Base-by-base conservation (phyloP, 106 monocot species). In the Posidonia australis region DNA sequence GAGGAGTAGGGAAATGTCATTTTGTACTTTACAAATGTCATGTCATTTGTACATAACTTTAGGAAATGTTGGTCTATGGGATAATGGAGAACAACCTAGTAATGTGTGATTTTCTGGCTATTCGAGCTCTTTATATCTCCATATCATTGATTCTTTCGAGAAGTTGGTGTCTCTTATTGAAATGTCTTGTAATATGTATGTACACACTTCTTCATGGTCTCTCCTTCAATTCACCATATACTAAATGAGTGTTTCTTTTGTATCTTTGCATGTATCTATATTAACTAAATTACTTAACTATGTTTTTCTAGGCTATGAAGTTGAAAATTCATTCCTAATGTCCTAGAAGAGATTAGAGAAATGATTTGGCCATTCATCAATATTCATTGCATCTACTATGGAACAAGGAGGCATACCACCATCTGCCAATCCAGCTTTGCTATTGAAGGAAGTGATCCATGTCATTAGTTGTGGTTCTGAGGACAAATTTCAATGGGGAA, bases 381-480 rank as follows among this genome's bases (percentile, higher is more conserved):
- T 82, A 48, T 92, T 92, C 60, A 77, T 87, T 67, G 82, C 84
- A 45, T 84, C 92, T 12, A 87, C 92, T 47, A 84, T 84, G 86
- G 83, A 81, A 44, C 81, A 86, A 54, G 91, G 91, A n/a, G 91
- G 91, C 18, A 69, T 91, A 44, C 86, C 91, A 20, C 83, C 86
- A 43, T 83, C 83, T 1, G 80, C 86, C 4, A 83, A 86, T 66
- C 83, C 91, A 43, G 81, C 81, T 10, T 81, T 80, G 41, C 77
- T 91, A 9, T 70, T 91, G 14, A 83, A 86, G 53, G 91, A 91
- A 81, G 86, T 86, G 30, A 91, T 91, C 52, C 86, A 91, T 73
- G 91, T 91, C 54, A 91, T 91, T 47, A 86, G 91, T 64, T 91
- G 91, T 65, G 86, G 91, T 0, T 91, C 83, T 43, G 91, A 91